A percentile compares a stretch with the other conserved stretches of the same genome.
These are phyloP conservation scores for Beauveria brongniartii DNA, from an alignment of 2,329 filamentous ascomycete species.

Conservation along the genomic window DNA sequence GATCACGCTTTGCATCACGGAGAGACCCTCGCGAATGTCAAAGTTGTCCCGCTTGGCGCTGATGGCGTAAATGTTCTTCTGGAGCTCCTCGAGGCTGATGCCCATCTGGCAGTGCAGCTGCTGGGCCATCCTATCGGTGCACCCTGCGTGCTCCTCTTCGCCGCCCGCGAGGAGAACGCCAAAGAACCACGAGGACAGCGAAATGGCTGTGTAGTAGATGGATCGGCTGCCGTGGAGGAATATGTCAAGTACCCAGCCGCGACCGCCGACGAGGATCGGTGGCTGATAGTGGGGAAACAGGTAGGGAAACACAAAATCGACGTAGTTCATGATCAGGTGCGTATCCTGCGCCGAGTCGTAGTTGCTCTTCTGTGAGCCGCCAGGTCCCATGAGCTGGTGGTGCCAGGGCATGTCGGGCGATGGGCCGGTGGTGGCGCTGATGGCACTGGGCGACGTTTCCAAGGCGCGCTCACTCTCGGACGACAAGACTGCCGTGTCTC, in stretches of 20 bases:
- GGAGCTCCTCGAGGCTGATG: constrained; percentile 35
- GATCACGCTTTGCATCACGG: constrained; percentile 41
- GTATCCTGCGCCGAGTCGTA: constrained; percentile 18
- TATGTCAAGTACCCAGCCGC: constrained; percentile 51
- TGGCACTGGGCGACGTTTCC: constrained; percentile 2
- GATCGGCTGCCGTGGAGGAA: constrained; percentile 45
- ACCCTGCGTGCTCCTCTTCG: constrained; percentile 26
- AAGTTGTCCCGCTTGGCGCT: constrained; percentile 23
- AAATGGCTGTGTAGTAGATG: constrained; percentile 48
- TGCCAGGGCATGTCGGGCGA: constrained; percentile 27
- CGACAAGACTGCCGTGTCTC: constrained; percentile 2
- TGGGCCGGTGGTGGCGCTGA: constrained; percentile 12
- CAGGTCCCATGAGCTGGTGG: constrained; percentile 17
- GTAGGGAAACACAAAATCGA: constrained; percentile 55
- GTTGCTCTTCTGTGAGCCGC: constrained; percentile 13
- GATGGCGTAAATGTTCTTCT: constrained; percentile 31
- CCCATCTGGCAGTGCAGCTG: constrained; percentile 37
- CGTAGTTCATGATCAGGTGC: constrained; percentile 47
- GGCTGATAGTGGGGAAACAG: constrained; percentile 57
- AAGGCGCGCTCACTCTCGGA: background rate
- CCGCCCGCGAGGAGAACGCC: constrained; percentile 33
- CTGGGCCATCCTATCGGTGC: constrained; percentile 27
- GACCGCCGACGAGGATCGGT: constrained; percentile 45
- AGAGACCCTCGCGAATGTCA: constrained; percentile 26
- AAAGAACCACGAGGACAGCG: constrained; percentile 50